These are phyloP conservation scores for Streptanthus diversifolius DNA, from an alignment of 345 rosid species.

Conservation along the genomic window DNA sequence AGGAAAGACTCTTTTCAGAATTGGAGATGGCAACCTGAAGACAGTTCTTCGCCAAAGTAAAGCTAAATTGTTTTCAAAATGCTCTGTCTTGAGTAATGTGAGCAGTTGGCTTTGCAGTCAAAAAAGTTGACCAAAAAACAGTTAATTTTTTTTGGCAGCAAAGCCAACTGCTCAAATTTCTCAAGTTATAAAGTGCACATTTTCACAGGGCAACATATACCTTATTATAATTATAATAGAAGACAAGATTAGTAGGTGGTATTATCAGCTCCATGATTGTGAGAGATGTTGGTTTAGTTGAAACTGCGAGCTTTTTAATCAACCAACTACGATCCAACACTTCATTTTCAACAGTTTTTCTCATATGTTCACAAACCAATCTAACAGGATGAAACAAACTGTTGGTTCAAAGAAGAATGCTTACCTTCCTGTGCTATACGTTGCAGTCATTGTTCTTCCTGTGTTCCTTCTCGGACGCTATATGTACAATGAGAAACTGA, in stretches of 20 bases:
- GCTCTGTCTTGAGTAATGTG: no score
- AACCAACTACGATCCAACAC: slow-evolving; percentile 4
- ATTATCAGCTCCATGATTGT: slow-evolving; percentile 21
- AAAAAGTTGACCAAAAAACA: no score
- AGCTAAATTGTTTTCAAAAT: no score
- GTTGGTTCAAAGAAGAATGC: slow-evolving; percentile 20
- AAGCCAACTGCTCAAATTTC: not conserved
- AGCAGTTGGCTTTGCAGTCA: no score
- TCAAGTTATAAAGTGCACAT: slow-evolving; percentile 1
- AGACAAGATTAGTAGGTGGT: slow-evolving; percentile 22
- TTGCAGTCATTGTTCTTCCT: slow-evolving; percentile 33
- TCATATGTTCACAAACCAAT: not conserved
- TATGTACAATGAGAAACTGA: slow-evolving; percentile 39
- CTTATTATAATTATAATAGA: not conserved
- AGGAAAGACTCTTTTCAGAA: no score
- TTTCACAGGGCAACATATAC: not conserved
- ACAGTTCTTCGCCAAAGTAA: no score
- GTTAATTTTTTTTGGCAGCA: no score
- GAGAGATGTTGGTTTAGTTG: slow-evolving; percentile 6
- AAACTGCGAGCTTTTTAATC: not conserved
- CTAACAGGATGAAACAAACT: slow-evolving; percentile 18
- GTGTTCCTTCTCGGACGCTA: slow-evolving; percentile 48
- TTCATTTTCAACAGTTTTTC: slow-evolving; percentile 1
- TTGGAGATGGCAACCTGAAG: no score
- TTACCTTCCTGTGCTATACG: slow-evolving; percentile 34